A percentile compares a stretch with the other conserved stretches of the same genome.
Conservation (phyloP, 1,284 basidiomycete genomes). For the Sphaerobolus stellatus region DNA sequence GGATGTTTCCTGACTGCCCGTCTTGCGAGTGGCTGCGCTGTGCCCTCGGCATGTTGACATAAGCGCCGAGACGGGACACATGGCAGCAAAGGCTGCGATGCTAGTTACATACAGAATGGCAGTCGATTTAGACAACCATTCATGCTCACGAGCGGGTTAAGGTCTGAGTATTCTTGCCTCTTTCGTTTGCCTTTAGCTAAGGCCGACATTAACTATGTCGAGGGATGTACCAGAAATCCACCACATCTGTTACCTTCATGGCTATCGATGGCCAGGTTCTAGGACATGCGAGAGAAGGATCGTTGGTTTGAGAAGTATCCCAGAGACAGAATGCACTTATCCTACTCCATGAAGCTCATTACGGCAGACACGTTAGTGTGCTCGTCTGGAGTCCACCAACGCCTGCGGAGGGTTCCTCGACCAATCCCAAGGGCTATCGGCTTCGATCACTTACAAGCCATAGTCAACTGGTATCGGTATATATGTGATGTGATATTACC, state of each 20-base stretch:
- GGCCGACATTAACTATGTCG: constrained; percentile 44
- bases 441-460: too few relatives aligned
- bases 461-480: too few relatives aligned
- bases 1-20: too few relatives aligned
- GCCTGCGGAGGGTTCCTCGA: background rate
- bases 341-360: background rate
- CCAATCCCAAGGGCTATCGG: too few relatives aligned
- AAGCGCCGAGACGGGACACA: too few relatives aligned
- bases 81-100: constrained; percentile 58
- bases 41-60: too few relatives aligned
- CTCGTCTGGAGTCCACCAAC: background rate
- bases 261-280: background rate
- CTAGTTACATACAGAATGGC: constrained; percentile 45
- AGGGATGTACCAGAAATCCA: constrained; percentile 52
- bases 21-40: too few relatives aligned
- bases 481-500: background rate
- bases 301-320: constrained; percentile 17
- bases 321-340: constrained; percentile 15
- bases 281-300: constrained; percentile 11
- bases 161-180: constrained; percentile 58
- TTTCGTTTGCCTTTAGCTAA: constrained; percentile 51
- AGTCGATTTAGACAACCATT: constrained; percentile 17
- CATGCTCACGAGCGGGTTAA: constrained; percentile 54
- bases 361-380: constrained; percentile 9
- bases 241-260: constrained; percentile 9